phyloP scores from a whole-genome alignment of 768 basidiomycete species.

The Lentinula edodes region DNA sequence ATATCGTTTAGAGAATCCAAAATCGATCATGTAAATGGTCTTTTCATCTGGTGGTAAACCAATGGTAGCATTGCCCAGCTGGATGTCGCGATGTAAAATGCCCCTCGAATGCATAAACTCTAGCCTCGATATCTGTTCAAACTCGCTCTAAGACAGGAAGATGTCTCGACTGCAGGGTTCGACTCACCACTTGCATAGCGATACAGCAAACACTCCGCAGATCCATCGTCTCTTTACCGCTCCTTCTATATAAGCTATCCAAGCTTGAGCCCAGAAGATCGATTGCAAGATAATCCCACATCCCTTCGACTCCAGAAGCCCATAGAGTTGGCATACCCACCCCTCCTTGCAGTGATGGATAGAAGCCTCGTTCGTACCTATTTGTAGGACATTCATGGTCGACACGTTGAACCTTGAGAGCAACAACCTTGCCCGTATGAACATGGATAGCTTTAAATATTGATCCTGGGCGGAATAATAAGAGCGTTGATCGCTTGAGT shows the following conservation, averaged over 20 bases:
- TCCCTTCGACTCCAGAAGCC: conserved; percentile 49
- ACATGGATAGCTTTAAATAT: conserved; percentile 62
- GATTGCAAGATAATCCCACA: conserved; percentile 73
- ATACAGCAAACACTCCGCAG: conserved; percentile 68
- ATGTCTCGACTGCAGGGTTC: background rate
- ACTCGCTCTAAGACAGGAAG: background rate
- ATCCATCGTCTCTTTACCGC: conserved; percentile 56
- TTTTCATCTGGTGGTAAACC: conserved; percentile 55
- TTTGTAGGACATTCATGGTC: conserved; percentile 77
- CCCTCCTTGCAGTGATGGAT: conserved; percentile 66
- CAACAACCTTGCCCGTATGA: conserved; percentile 53
- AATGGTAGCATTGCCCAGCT: conserved; percentile 71
- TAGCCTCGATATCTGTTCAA: conserved; percentile 57
- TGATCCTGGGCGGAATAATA: conserved; percentile 45
- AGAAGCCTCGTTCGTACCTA: conserved; percentile 61
- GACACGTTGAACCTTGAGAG: conserved; percentile 66
- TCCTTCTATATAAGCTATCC: conserved; percentile 53
- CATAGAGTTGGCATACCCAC: conserved; percentile 72
- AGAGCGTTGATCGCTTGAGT: background rate
- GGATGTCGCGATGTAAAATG: conserved; percentile 73
- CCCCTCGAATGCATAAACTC: conserved; percentile 73
- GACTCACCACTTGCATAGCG: conserved; percentile 69
- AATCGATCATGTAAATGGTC: conserved; percentile 78
- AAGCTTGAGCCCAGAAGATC: conserved; percentile 68
- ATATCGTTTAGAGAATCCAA: conserved; percentile 78